These are phyloP conservation scores for Ogataea henricii DNA, from an alignment of 805 yeast species.

Conservation along the genomic window DNA sequence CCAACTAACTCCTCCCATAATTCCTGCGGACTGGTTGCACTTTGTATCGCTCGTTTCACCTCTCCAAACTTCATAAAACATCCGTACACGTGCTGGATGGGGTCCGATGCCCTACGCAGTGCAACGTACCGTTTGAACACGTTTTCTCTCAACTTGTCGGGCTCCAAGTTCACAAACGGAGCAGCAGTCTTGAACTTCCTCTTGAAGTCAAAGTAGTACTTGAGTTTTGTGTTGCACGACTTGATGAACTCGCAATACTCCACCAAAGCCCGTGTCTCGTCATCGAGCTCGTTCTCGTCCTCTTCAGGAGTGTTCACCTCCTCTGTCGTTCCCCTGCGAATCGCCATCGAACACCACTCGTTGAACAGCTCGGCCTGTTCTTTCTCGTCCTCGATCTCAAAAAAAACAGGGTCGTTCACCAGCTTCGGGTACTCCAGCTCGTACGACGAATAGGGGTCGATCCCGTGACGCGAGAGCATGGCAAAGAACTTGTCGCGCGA, in stretches of 20 bases:
- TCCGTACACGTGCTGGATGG: constrained; percentile 7
- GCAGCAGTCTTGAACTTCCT: constrained; percentile 19
- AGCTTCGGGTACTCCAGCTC: constrained; percentile 26
- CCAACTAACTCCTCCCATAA: constrained; percentile 2
- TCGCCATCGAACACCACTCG: constrained; percentile 21
- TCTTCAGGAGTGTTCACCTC: constrained; percentile 6
- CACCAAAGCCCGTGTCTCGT: constrained; percentile 9
- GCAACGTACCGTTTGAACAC: constrained; percentile 18
- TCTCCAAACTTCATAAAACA: constrained; percentile 1
- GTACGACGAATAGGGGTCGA: constrained; percentile 28
- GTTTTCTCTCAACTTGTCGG: constrained; percentile 20
- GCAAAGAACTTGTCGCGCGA: constrained; percentile 14
- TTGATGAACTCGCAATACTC: constrained; percentile 13
- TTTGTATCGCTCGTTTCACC: background rate
- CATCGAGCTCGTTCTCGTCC: constrained; percentile 7
- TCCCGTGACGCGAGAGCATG: constrained; percentile 13
- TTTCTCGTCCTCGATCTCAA: constrained; percentile 21
- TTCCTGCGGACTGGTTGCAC: no score
- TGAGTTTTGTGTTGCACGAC: constrained; percentile 14
- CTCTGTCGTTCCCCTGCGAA: constrained; percentile 1
- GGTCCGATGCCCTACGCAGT: constrained; percentile 12
- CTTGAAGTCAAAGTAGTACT: constrained; percentile 33
- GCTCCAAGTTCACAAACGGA: constrained; percentile 14
- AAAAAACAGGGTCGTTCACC: constrained; percentile 25
- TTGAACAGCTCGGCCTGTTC: constrained; percentile 25